These are phyloP conservation scores for Cystobasidium ongulense DNA, from an alignment of 768 basidiomycete species.

Conservation along the genomic window DNA sequence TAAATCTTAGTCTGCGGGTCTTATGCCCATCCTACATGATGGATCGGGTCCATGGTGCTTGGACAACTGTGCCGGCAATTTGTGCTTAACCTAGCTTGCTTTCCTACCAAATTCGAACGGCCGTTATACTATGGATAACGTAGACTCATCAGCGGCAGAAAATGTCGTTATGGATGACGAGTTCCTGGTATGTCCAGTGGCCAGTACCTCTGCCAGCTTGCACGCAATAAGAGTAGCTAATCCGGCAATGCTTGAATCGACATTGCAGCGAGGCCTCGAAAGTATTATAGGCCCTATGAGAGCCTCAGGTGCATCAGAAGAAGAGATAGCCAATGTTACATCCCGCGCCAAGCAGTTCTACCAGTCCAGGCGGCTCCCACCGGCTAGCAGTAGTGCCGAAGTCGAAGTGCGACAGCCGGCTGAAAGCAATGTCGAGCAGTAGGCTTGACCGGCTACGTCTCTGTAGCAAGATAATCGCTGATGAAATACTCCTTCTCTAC, in stretches of 20 bases:
- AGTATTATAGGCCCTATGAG: conserved; percentile 33
- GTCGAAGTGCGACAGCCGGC: conserved; percentile 15
- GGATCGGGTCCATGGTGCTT: too few species aligned
- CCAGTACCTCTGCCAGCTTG: not conserved
- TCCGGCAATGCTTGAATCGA: too few species aligned
- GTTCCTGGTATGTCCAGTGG: not conserved
- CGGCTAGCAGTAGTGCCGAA: not conserved
- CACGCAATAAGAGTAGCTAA: not conserved
- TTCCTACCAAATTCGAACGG: not conserved
- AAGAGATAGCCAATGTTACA: conserved; percentile 32
- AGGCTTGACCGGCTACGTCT: not conserved
- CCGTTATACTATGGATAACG: not conserved
- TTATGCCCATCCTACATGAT: too few species aligned
- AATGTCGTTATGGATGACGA: not conserved
- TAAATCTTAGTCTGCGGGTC: too few species aligned
- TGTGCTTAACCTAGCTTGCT: too few species aligned
- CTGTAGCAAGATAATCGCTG: not conserved
- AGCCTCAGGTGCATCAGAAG: conserved; percentile 7
- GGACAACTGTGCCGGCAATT: too few species aligned
- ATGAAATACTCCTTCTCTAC: not conserved
- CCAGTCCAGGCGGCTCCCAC: not conserved
- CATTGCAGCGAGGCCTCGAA: conserved; percentile 28
- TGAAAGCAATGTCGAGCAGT: not conserved
- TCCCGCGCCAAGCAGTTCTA: conserved; percentile 31
- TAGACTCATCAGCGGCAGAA: not conserved